A percentile compares a stretch with the other conserved stretches of the same genome.
These are phyloP conservation scores for Helianthus annuus DNA, from an alignment of 129 eudicot species.

Conservation along the genomic window HanXRQr2.0-SUNRISE NC_035436.2:178295983-178296482, in stretches of 20 bases:
- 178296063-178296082: background rate
- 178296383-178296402: too few species aligned
- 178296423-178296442: background rate
- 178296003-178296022: constrained; percentile 9
- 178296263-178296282: background rate
- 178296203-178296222: too few species aligned
- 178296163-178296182: too few species aligned
- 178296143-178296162: too few species aligned
- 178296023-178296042: background rate
- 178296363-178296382: background rate
- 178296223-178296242: too few species aligned
- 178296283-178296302: background rate
- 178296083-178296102: background rate
- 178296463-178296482: background rate
- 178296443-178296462: background rate
- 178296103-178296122: background rate
- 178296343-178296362: background rate
- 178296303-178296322: background rate
- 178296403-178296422: too few species aligned
- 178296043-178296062: background rate
- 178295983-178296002: constrained; percentile 3
- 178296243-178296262: too few species aligned
- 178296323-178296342: background rate
- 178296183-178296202: too few species aligned
- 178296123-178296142: background rate